Percentiles rank a stretch among this genome's conserved stretches.
These are phyloP conservation scores for Populus hybrid DNA, from an alignment of 441 rosid species.

Conservation along the genomic window DNA sequence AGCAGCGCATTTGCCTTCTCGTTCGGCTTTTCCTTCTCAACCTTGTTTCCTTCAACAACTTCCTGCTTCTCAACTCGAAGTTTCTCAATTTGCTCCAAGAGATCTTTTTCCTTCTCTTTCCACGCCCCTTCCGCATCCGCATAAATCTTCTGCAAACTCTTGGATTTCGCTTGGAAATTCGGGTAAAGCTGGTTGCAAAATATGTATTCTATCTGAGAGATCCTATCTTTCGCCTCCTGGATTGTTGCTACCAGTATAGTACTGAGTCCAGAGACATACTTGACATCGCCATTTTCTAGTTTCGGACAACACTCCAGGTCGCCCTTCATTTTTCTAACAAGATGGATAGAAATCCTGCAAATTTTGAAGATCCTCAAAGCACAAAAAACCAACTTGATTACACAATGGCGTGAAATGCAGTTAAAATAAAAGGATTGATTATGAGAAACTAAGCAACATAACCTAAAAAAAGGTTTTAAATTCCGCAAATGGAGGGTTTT, in stretches of 20 bases:
- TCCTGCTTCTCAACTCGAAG: conserved; percentile 50
- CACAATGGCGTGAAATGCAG: not conserved
- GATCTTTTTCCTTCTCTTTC: conserved; percentile 52
- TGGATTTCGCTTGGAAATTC: conserved; percentile 53
- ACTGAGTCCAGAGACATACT: conserved; percentile 53
- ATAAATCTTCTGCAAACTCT: conserved; percentile 47
- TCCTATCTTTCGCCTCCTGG: conserved; percentile 84
- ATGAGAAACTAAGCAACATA: not conserved
- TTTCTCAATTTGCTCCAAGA: conserved; percentile 46
- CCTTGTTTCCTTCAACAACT: conserved; percentile 35
- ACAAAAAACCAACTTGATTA: too few species aligned
- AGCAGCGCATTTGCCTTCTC: conserved; percentile 23
- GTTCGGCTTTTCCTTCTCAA: conserved; percentile 42
- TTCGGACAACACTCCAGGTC: conserved; percentile 22
- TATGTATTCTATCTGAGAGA: conserved; percentile 86
- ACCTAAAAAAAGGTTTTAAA: not conserved
- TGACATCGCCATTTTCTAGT: conserved; percentile 38
- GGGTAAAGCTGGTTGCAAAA: conserved; percentile 92
- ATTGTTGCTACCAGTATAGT: conserved; percentile 78
- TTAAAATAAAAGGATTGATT: too few species aligned
- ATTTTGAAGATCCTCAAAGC: not conserved
- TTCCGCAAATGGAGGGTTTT: not conserved
- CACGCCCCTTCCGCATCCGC: conserved; percentile 55
- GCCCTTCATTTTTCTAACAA: conserved; percentile 42
- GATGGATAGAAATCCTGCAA: too few species aligned